Evolutionary conservation across 805 yeast genomes (phyloP).

Genomic region (Pichia ethanolica): DNA sequence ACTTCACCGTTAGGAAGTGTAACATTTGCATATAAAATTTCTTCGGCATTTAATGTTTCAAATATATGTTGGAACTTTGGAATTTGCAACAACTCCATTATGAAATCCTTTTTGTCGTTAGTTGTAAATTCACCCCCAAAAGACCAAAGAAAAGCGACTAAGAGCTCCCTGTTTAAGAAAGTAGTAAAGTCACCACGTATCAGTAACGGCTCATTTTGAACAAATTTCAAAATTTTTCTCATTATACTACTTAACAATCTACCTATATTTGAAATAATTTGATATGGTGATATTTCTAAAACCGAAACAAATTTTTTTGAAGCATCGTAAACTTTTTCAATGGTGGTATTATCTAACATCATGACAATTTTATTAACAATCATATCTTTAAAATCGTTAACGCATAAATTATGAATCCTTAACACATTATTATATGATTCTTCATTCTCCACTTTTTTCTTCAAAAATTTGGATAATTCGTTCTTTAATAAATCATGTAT

Average conservation of each 20-base stretch:
- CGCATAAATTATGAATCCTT: background rate
- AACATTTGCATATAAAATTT: slow-evolving; percentile 37
- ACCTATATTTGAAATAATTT: background rate
- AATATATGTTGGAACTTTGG: slow-evolving; percentile 15
- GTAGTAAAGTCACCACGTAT: slow-evolving; percentile 21
- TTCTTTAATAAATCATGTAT: slow-evolving; percentile 8
- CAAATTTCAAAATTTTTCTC: slow-evolving; percentile 18
- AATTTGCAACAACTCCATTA: slow-evolving; percentile 20
- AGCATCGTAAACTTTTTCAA: slow-evolving; percentile 18
- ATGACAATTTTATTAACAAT: slow-evolving; percentile 3
- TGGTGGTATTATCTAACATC: slow-evolving; percentile 8
- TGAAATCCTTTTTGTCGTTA: slow-evolving; percentile 33
- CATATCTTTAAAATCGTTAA: slow-evolving; percentile 1
- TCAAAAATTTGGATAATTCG: slow-evolving; percentile 12
- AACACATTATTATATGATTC: slow-evolving; percentile 1
- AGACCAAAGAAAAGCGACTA: slow-evolving; percentile 50
- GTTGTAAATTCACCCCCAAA: slow-evolving; percentile 50
- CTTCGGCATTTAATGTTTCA: background rate
- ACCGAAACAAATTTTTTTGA: background rate
- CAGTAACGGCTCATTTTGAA: slow-evolving; percentile 18
- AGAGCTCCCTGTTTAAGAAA: slow-evolving; percentile 29
- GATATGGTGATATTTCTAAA: background rate
- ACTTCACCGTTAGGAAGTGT: slow-evolving; percentile 32
- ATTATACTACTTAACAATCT: slow-evolving; percentile 28
- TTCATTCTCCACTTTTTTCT: slow-evolving; percentile 11